Percentiles rank a stretch among this genome's conserved stretches.
Conservation (phyloP, 768 basidiomycete species). For the Mrakia gelida region DNA sequence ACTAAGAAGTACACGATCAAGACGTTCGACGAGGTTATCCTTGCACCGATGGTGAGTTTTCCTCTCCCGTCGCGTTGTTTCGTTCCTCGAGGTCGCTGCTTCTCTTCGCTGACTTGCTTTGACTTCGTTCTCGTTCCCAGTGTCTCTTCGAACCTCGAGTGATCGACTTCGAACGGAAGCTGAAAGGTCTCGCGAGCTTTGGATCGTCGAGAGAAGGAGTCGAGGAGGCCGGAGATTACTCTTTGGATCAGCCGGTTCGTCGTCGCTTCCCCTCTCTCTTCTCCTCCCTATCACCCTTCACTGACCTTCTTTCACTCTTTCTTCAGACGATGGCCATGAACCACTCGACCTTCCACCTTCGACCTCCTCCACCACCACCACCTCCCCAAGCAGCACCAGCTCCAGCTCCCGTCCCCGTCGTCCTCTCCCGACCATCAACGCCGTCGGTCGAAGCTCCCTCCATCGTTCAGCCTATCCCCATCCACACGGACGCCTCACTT, state of each 20-base stretch:
- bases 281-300: neutral
- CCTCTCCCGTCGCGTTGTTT: neutral
- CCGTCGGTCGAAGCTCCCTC: neutral
- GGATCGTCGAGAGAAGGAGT: neutral
- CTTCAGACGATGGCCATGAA: constrained; percentile 81
- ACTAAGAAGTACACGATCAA: constrained; percentile 85
- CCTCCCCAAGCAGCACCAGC: neutral
- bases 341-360: constrained; percentile 78
- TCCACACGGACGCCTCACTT: neutral
- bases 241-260: constrained; percentile 30
- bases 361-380: constrained; percentile 38
- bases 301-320: neutral
- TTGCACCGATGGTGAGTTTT: constrained; percentile 79
- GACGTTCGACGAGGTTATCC: constrained; percentile 89
- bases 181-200: constrained; percentile 43
- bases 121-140: constrained; percentile 47
- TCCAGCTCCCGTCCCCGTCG: neutral
- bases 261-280: neutral
- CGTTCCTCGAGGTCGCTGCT: neutral
- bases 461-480: neutral
- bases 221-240: neutral
- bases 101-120: neutral
- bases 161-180: constrained; percentile 80
- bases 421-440: neutral
- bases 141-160: constrained; percentile 89